Percentiles rank a stretch among this genome's conserved stretches.
Conservation (phyloP, 164 flowering plant species). For the Dillenia suffruticosa region DNA sequence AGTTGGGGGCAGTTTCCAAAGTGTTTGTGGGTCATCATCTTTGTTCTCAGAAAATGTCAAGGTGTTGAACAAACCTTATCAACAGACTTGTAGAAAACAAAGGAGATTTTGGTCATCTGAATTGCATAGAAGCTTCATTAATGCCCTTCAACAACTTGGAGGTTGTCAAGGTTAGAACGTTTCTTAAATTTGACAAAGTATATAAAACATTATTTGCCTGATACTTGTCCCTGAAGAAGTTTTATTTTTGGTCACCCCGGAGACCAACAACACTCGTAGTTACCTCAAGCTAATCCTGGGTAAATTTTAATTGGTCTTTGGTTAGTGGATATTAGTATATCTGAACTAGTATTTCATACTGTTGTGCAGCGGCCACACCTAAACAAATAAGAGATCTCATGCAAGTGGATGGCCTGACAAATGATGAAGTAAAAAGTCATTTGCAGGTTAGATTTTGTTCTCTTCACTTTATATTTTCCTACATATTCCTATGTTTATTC, state of each 20-base stretch:
- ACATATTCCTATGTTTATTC: no score
- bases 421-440: slow-evolving; percentile 28
- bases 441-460: slow-evolving; percentile 14
- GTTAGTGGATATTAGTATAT: no score
- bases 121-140: slow-evolving; percentile 74
- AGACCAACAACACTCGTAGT: no score
- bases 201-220: no score
- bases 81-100: slow-evolving; percentile 50
- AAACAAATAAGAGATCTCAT: slow-evolving; percentile 19
- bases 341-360: background rate
- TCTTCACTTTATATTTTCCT: no score
- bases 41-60: slow-evolving; percentile 21
- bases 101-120: slow-evolving; percentile 96
- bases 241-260: no score
- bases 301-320: no score
- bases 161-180: slow-evolving; percentile 64
- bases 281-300: no score
- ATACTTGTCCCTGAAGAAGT: no score
- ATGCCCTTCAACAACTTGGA: slow-evolving; percentile 80
- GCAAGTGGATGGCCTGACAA: slow-evolving; percentile 26
- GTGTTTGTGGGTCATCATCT: slow-evolving; percentile 20
- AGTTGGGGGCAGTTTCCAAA: slow-evolving; percentile 14
- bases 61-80: slow-evolving; percentile 18
- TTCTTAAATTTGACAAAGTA: no score
- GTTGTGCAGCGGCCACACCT: slow-evolving; percentile 21